A percentile compares a stretch with the other conserved stretches of the same genome.
Evolutionary conservation across 306 rosid species (phyloP).

Genomic region (Fragaria nilgerrensis): DNA sequence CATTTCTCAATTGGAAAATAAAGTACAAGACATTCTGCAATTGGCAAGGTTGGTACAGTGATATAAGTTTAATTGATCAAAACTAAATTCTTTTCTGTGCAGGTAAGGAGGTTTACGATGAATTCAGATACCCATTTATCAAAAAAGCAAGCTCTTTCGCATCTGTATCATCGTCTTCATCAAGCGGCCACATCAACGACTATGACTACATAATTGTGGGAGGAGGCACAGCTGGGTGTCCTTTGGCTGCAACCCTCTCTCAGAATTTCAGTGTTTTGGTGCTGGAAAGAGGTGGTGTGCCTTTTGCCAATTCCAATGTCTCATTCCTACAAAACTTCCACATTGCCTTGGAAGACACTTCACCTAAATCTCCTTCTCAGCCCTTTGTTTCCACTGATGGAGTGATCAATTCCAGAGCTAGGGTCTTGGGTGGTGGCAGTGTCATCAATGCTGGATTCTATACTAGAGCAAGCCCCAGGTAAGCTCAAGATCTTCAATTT

Average conservation of each 20-base stretch:
- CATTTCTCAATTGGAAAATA: neutral
- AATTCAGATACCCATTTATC: conserved; percentile 59
- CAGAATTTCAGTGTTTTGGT: conserved; percentile 63
- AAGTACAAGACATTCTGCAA: neutral
- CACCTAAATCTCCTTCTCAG: conserved; percentile 84
- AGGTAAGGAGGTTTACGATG: conserved; percentile 20
- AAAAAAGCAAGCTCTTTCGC: conserved; percentile 72
- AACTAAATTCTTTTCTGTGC: neutral
- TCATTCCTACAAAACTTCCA: conserved; percentile 66
- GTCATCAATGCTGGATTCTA: conserved; percentile 94
- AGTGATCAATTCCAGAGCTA: conserved; percentile 70
- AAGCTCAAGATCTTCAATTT: neutral
- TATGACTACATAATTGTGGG: conserved; percentile 88
- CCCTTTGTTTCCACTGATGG: conserved; percentile 78
- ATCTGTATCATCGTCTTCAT: conserved; percentile 48
- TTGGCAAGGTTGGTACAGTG: neutral
- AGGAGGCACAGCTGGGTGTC: conserved; percentile 96
- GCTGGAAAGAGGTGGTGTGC: conserved; percentile 88
- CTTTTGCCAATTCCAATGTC: conserved; percentile 74
- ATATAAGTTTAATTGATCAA: neutral
- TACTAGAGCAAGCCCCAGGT: conserved; percentile 80
- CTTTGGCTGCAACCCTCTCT: conserved; percentile 86
- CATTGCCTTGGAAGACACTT: conserved; percentile 64
- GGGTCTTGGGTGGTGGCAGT: conserved; percentile 84
- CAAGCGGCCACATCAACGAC: conserved; percentile 30